Evolutionary conservation across 2,329 filamentous ascomycete genomes (phyloP).

Genomic region (Metarhizium brunneum): DNA sequence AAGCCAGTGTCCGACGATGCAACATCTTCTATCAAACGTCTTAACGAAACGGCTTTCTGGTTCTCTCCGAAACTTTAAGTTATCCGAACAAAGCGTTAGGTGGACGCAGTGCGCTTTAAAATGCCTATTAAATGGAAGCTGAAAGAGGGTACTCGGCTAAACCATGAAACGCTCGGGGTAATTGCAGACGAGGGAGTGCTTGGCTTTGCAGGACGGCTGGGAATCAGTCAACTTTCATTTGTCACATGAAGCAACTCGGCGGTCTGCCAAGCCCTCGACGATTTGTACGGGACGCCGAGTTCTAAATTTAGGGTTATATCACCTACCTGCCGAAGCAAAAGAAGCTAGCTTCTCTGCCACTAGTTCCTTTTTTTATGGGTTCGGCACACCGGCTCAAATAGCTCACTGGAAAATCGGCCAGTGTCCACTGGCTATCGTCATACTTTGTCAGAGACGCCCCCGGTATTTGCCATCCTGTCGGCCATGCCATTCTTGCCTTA

Average conservation of each 20-base stretch:
- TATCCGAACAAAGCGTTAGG: too few relatives aligned
- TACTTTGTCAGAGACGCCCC: neutral
- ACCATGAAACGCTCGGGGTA: too few relatives aligned
- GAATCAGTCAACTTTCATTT: neutral
- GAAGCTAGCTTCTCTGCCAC: neutral
- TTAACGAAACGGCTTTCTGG: too few relatives aligned
- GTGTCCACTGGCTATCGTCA: neutral
- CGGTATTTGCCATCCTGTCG: neutral
- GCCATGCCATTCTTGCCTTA: slow-evolving; percentile 2
- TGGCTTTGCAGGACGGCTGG: too few relatives aligned
- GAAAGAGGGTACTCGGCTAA: too few relatives aligned
- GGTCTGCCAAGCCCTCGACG: too few relatives aligned
- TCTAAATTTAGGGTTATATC: slow-evolving; percentile 5
- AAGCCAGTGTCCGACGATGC: too few relatives aligned
- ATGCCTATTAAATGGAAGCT: too few relatives aligned
- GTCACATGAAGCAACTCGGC: neutral
- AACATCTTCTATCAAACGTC: too few relatives aligned
- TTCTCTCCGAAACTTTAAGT: too few relatives aligned
- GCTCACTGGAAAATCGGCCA: neutral
- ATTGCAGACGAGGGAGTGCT: too few relatives aligned
- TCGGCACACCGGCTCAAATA: slow-evolving; percentile 4
- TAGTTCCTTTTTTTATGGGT: neutral
- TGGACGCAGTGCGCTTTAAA: too few relatives aligned
- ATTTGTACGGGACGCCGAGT: neutral
- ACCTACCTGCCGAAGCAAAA: neutral